Conservation (phyloP, 495 filamentous ascomycete genomes). For the Cercophora sp. region DNA sequence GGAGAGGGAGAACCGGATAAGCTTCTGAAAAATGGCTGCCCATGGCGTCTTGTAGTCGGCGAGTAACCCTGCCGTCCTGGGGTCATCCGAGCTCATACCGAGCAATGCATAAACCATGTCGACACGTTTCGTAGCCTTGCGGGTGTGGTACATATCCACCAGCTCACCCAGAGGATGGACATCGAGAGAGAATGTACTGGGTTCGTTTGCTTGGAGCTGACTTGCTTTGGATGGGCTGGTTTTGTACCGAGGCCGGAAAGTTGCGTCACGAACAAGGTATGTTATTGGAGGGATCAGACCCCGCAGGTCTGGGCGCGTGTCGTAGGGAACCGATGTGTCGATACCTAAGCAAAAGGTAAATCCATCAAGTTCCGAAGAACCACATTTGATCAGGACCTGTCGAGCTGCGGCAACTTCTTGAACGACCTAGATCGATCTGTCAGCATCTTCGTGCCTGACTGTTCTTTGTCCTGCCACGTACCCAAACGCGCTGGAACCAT, state of each 20-base stretch:
- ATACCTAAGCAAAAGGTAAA: conserved; percentile 7
- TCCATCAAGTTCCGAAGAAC: conserved; percentile 2
- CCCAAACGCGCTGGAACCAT: conserved; percentile 12
- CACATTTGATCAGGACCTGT: conserved; percentile 8
- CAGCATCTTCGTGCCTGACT: neutral
- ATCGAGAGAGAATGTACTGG: conserved; percentile 17
- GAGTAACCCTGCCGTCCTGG: neutral
- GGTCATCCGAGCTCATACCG: conserved; percentile 10
- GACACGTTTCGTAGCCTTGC: conserved; percentile 24
- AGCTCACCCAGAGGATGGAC: conserved; percentile 28
- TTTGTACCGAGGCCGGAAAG: conserved; percentile 19
- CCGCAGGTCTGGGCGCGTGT: neutral
- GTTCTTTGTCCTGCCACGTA: too few relatives aligned
- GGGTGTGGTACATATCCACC: conserved; percentile 33
- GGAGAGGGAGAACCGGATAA: conserved; percentile 1
- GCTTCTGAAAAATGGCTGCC: neutral
- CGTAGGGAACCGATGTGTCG: neutral
- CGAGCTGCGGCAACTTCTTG: conserved; percentile 12
- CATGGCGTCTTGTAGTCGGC: neutral
- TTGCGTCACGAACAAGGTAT: conserved; percentile 26
- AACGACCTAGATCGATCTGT: neutral
- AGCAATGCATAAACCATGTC: conserved; percentile 39
- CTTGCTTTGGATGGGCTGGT: too few relatives aligned
- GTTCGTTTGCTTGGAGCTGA: conserved; percentile 2
- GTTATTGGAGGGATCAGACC: conserved; percentile 15